phyloP scores from a whole-genome alignment of 345 rosid species.

The Populus pruinosa region DNA sequence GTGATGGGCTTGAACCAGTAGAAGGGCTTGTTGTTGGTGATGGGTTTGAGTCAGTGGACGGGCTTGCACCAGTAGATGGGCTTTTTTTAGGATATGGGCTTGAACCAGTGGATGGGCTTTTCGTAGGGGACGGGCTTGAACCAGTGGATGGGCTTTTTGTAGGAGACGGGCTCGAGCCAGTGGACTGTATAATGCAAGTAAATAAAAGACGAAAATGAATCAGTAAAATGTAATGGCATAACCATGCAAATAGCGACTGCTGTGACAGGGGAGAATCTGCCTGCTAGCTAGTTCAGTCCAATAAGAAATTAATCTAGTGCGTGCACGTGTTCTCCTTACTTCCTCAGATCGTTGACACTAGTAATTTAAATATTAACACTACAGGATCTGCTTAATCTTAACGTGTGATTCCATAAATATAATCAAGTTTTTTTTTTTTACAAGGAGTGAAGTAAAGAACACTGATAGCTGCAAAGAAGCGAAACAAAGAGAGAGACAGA shows the following conservation, averaged over 20 bases:
- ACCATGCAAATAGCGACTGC: background rate
- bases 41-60: too few relatives aligned
- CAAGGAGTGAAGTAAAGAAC: background rate
- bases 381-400: background rate
- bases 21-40: too few relatives aligned
- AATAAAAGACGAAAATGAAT: background rate
- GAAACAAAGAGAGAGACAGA: background rate
- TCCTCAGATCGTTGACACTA: background rate
- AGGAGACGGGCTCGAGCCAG: constrained; percentile 8
- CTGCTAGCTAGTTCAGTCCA: background rate
- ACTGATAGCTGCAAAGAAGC: too few relatives aligned
- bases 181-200: background rate
- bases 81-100: too few relatives aligned
- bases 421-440: too few relatives aligned
- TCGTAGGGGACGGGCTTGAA: background rate
- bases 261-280: background rate
- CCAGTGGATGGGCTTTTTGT: constrained; percentile 6
- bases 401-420: too few relatives aligned
- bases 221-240: background rate
- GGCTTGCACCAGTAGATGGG: too few relatives aligned
- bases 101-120: background rate
- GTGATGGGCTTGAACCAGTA: background rate
- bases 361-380: too few relatives aligned
- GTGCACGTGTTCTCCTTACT: background rate
- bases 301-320: background rate